Evolutionary conservation across 2,329 filamentous ascomycete genomes (phyloP).

Genomic region (Microdochium trichocladiopsis): DNA sequence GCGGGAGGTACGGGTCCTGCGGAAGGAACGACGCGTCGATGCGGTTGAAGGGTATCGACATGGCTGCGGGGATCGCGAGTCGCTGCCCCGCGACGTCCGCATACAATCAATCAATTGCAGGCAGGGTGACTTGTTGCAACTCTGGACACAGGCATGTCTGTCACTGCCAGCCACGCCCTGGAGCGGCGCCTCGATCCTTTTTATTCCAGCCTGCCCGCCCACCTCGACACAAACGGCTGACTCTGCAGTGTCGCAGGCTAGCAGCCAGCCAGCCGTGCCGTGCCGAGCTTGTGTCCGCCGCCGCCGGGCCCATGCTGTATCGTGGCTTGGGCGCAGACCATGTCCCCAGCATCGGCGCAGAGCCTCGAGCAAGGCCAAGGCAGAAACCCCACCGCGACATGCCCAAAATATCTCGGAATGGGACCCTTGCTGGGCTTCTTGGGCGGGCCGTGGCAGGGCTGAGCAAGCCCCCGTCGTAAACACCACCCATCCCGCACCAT

Average conservation of each 20-base stretch:
- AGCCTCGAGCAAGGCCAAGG: not conserved
- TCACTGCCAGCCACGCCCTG: no score
- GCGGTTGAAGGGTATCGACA: slow-evolving; percentile 1
- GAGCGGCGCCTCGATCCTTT: no score
- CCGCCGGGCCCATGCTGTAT: not conserved
- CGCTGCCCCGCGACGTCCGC: not conserved
- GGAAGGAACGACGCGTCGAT: not conserved
- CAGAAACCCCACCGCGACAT: no score
- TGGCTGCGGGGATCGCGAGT: not conserved
- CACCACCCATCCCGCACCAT: no score
- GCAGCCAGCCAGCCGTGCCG: not conserved
- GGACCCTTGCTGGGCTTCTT: no score
- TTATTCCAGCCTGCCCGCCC: no score
- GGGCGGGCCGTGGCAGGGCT: no score
- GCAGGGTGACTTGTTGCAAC: no score
- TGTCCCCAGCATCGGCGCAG: not conserved
- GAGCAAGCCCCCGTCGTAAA: no score
- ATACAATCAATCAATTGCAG: not conserved
- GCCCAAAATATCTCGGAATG: no score
- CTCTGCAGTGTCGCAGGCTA: no score
- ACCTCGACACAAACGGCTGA: not conserved
- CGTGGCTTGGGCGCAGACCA: not conserved
- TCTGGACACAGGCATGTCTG: no score
- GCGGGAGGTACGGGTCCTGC: not conserved
- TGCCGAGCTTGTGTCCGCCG: not conserved